phyloP scores from a whole-genome alignment of 192 early-diverging fungal genomes.

The Haplosporangium gracile region DNA sequence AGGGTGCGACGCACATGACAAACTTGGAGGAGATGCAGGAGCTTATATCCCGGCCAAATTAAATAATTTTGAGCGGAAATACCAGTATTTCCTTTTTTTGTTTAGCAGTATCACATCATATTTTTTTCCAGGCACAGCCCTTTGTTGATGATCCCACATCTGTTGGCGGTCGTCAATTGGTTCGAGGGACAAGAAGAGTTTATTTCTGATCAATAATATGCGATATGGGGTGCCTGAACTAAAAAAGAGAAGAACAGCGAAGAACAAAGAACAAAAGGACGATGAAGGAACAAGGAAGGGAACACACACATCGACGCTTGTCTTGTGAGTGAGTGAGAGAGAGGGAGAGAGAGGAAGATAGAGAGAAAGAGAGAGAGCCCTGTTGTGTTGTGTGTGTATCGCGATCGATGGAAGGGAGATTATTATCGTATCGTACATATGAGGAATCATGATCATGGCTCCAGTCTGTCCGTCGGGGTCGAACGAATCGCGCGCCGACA shows the following conservation, averaged over 20 bases:
- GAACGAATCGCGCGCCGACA: background rate
- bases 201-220: background rate
- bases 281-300: too few relatives aligned
- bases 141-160: background rate
- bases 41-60: background rate
- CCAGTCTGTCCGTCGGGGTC: background rate
- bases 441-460: background rate
- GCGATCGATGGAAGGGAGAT: too few relatives aligned
- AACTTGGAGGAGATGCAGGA: background rate
- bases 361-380: too few relatives aligned
- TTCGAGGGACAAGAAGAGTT: background rate
- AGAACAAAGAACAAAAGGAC: too few relatives aligned
- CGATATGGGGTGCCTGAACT: background rate
- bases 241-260: background rate
- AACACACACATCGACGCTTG: too few relatives aligned
- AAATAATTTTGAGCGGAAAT: background rate
- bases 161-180: background rate
- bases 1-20: background rate
- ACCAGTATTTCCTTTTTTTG: background rate
- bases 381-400: too few relatives aligned
- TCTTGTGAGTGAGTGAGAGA: too few relatives aligned
- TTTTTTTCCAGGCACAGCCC: background rate
- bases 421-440: background rate
- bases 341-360: too few relatives aligned
- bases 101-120: background rate